Base-by-base conservation (phyloP, 2,329 filamentous ascomycete genomes). In the Sclerotinia spermophila region DNA sequence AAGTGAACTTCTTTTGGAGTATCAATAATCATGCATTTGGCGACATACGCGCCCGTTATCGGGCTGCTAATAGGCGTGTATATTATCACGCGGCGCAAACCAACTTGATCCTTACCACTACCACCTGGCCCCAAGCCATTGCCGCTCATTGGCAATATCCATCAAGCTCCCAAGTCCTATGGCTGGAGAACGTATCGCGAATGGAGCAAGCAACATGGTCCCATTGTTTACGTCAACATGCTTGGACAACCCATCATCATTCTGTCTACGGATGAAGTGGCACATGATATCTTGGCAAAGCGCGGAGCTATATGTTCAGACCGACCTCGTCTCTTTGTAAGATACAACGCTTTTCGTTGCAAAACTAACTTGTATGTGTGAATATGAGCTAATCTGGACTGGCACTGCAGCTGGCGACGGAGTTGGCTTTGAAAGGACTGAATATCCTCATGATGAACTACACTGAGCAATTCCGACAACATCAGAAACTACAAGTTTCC, bases 281-380 rank as follows among this genome's bases (percentile, higher is more conserved):
- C 60, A n/a, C 60, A n/a, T 48, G 60, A 64, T n/a, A 45, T 48
- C 40, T 48, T 64, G 60, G 60, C 60, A 5, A 48, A 64, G 60
- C 60, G 42, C 24, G 60, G 60, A 30, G 19, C 38, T 48, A 45
- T 64, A 35, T 64, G 60, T 45, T 64, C 60, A 64, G 60, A 64
- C 60, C 60, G 60, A 45, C 60, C 60, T 64, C 60, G 60, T 35
- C 60, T 64, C 30, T 64, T 64, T 64, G 60, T 64, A 64, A 64
- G 60, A 64, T 64, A 64, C 27, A 33, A 64, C 42, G 5, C 42
- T 48, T 15, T 27, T 17, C 19, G 38, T 24, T 64, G 15, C 15
- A 17, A 21, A 48, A 4, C 42, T 44, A 15, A 6, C 21, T 35
- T 42, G 27, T 48, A 24, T 45, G 27, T 33, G 27, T 6, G 13